These are phyloP conservation scores for Hyphochytrium catenoides DNA, from an alignment of 352 stramenopile species.

Conservation along the genomic window DNA sequence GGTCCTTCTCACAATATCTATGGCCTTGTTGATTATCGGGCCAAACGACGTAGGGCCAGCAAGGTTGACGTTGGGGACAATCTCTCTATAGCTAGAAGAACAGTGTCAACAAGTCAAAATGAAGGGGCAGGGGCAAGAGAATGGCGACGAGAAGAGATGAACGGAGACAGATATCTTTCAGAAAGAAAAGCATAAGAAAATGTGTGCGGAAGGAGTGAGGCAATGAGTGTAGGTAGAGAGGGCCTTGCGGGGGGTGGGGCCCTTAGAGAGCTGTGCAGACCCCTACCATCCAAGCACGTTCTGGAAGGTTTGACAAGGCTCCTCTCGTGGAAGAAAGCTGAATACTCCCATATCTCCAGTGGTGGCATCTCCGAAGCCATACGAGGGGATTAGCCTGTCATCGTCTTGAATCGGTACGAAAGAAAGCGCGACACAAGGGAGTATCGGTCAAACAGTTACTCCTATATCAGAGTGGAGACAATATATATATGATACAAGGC, in stretches of 20 bases:
- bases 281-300: too few species aligned
- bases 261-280: too few species aligned
- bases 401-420: slow-evolving; percentile 19
- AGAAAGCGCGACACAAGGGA: too few species aligned
- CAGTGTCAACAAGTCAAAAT: neutral
- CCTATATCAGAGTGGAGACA: too few species aligned
- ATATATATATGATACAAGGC: too few species aligned
- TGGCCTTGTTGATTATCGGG: slow-evolving; percentile 51
- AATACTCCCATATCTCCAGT: slow-evolving; percentile 50
- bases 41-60: slow-evolving; percentile 54
- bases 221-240: too few species aligned
- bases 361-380: slow-evolving; percentile 49
- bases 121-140: neutral
- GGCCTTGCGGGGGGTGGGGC: too few species aligned
- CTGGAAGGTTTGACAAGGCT: slow-evolving; percentile 4
- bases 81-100: slow-evolving; percentile 24
- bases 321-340: slow-evolving; percentile 15
- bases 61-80: slow-evolving; percentile 41
- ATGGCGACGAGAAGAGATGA: neutral
- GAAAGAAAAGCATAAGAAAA: too few species aligned
- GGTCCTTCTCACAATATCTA: slow-evolving; percentile 45
- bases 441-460: too few species aligned
- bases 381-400: slow-evolving; percentile 53
- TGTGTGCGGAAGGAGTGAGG: too few species aligned
- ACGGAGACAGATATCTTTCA: slow-evolving; percentile 30